A percentile compares a stretch with the other conserved stretches of the same genome.
Evolutionary conservation across 495 filamentous ascomycete species (phyloP).

Genomic region (Lophiostoma macrostomum): DNA sequence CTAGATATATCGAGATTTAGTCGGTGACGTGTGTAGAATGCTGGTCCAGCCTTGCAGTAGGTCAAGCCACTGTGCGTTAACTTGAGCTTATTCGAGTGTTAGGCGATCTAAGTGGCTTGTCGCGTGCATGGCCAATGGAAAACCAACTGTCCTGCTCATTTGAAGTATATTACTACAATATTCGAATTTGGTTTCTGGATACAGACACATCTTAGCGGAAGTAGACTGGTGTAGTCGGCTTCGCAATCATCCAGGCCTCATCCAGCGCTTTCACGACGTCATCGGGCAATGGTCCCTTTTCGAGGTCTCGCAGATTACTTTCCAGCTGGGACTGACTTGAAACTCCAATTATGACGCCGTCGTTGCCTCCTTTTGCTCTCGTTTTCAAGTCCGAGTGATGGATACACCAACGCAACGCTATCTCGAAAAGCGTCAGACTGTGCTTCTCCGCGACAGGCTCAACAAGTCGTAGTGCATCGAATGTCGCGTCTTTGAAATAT

Average conservation of each 20-base stretch:
- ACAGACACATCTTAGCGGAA: constrained; percentile 41
- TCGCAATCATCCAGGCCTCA: constrained; percentile 64
- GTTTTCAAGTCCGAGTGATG: constrained; percentile 68
- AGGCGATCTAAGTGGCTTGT: no score
- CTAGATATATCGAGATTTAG: no score
- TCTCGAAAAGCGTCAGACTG: constrained; percentile 54
- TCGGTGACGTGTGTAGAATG: no score
- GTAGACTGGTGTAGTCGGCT: constrained; percentile 59
- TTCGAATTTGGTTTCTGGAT: no score
- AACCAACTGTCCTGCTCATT: no score
- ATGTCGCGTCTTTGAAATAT: constrained; percentile 78
- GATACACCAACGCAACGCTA: constrained; percentile 28
- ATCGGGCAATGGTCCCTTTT: constrained; percentile 84
- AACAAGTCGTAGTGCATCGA: constrained; percentile 69
- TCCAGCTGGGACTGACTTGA: constrained; percentile 23
- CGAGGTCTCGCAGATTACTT: constrained; percentile 44
- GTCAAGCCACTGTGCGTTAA: no score
- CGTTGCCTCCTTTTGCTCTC: constrained; percentile 53
- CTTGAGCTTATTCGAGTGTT: no score
- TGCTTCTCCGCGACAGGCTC: constrained; percentile 73
- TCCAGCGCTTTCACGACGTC: constrained; percentile 79
- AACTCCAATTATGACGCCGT: constrained; percentile 56
- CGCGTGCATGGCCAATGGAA: no score
- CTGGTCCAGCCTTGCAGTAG: no score
- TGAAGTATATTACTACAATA: no score